phyloP scores from a whole-genome alignment of 1,284 basidiomycete species.

The Takashimella koratensis region DNA sequence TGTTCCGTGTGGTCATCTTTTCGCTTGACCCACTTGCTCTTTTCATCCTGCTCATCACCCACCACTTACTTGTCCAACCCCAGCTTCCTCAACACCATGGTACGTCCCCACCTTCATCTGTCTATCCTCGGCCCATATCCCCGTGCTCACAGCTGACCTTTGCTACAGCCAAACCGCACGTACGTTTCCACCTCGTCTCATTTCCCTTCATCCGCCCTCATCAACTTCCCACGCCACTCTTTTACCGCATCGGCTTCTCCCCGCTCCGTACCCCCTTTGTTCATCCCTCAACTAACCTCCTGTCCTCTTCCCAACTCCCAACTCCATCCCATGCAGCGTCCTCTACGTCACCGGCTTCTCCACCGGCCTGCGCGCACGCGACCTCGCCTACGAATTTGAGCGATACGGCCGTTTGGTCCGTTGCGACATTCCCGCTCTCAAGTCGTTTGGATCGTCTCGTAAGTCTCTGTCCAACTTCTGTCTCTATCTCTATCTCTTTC shows the following conservation, averaged over 20 bases:
- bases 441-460: slow-evolving; percentile 42
- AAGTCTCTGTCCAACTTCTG: slow-evolving; percentile 22
- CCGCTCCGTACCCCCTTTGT: no score
- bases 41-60: no score
- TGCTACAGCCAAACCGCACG: no score
- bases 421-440: slow-evolving; percentile 79
- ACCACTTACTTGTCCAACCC: no score
- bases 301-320: not conserved
- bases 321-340: slow-evolving; percentile 53
- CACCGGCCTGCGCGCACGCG: slow-evolving; percentile 68
- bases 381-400: slow-evolving; percentile 83
- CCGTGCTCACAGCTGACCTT: no score
- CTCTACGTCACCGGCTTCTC: slow-evolving; percentile 83
- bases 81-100: no score
- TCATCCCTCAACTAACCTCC: not conserved
- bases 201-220: not conserved
- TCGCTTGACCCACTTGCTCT: no score
- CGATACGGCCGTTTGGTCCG: slow-evolving; percentile 60
- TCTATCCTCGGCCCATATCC: no score
- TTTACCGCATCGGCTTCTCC: no score
- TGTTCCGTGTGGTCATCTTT: no score
- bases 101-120: no score
- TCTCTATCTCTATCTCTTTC: not conserved
- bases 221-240: no score
- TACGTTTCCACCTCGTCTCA: not conserved